A percentile compares a stretch with the other conserved stretches of the same genome.
These are phyloP conservation scores for Sporobolomyces phaffii DNA, from an alignment of 768 basidiomycete genomes.

Conservation along the genomic window DNA sequence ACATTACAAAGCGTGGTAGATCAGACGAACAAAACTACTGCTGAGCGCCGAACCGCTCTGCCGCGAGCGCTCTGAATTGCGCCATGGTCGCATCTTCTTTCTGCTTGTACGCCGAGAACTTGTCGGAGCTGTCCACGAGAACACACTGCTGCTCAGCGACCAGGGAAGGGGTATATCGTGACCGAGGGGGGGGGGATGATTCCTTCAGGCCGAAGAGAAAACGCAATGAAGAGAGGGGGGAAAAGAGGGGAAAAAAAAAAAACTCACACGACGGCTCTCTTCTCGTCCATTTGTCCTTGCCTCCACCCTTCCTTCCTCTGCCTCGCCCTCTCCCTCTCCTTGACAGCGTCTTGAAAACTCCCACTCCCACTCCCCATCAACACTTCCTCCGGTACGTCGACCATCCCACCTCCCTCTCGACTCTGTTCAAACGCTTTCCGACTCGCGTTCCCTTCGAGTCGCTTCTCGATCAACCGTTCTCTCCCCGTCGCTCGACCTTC, in stretches of 20 bases:
- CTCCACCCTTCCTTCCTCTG: slow-evolving; percentile 17
- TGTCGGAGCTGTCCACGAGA: slow-evolving; percentile 12
- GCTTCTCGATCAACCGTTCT: slow-evolving; percentile 83
- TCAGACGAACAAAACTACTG: too few relatives aligned
- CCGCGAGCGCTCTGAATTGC: slow-evolving; percentile 90
- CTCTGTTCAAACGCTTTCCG: slow-evolving; percentile 41
- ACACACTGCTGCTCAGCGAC: too few relatives aligned
- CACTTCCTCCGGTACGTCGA: slow-evolving; percentile 70
- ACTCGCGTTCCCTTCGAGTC: slow-evolving; percentile 62
- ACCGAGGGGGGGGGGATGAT: too few relatives aligned
- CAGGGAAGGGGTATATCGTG: too few relatives aligned
- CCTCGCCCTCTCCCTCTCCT: slow-evolving; percentile 6
- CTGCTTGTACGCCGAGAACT: neutral
- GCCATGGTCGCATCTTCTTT: slow-evolving; percentile 92
- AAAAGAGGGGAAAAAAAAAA: neutral
- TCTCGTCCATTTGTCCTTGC: slow-evolving; percentile 4
- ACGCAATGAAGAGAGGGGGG: neutral
- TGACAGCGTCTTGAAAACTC: slow-evolving; percentile 58
- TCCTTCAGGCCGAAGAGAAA: too few relatives aligned
- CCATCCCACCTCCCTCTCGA: slow-evolving; percentile 63
- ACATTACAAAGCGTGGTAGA: too few relatives aligned
- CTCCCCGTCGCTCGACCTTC: slow-evolving; percentile 51
- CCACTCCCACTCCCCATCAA: slow-evolving; percentile 64
- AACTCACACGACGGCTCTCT: slow-evolving; percentile 25
- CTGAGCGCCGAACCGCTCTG: slow-evolving; percentile 64